Evolutionary conservation across 2,329 filamentous ascomycete genomes (phyloP).

Genomic region (Colletotrichum eleusines): DNA sequence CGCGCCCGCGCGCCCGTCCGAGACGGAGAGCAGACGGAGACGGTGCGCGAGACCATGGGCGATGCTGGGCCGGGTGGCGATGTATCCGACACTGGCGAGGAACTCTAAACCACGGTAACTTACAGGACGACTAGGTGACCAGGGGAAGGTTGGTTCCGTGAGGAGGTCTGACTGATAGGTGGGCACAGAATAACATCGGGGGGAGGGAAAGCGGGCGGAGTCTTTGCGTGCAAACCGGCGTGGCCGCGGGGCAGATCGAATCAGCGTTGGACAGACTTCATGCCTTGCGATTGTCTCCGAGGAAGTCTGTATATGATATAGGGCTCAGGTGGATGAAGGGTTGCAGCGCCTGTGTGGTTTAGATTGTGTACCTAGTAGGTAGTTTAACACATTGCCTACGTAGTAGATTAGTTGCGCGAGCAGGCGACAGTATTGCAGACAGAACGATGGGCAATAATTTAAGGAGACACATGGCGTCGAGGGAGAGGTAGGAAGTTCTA

Average conservation of each 20-base stretch:
- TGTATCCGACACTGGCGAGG: conserved; percentile 9
- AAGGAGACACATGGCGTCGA: not conserved
- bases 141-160: not conserved
- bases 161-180: not conserved
- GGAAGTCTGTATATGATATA: conserved; percentile 4
- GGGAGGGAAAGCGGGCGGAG: not conserved
- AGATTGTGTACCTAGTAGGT: not conserved
- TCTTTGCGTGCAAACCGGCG: not conserved
- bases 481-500: conserved; percentile 1
- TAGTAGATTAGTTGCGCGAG: not conserved
- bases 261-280: not conserved
- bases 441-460: not conserved
- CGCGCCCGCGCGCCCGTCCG: not conserved
- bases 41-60: not conserved
- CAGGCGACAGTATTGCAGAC: not conserved
- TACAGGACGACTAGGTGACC: not conserved
- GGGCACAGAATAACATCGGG: not conserved
- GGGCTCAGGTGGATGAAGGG: not conserved
- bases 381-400: not conserved
- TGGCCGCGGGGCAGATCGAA: not conserved
- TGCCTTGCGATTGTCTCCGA: not conserved
- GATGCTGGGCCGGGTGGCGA: not conserved
- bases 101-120: conserved; percentile 7
- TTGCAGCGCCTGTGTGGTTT: not conserved
- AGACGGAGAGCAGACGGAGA: not conserved